Conservation (phyloP, 108 stramenopile species). For the Nitzschia putrida region DNA sequence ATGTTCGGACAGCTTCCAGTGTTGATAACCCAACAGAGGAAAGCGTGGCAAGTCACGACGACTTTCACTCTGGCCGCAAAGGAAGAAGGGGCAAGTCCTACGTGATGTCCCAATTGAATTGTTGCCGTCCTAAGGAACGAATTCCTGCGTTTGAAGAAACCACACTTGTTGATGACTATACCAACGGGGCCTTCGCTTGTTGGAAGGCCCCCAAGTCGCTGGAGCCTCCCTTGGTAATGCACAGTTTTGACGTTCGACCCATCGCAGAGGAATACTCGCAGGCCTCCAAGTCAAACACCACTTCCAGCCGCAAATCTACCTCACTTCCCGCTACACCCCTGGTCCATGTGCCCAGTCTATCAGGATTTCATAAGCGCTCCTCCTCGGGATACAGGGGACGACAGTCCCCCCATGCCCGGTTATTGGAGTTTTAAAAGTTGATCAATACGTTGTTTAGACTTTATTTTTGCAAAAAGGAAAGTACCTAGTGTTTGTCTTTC, state of each 20-base stretch:
- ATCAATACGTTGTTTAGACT: too few relatives aligned
- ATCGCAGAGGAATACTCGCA: constrained; percentile 1
- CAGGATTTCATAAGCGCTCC: neutral
- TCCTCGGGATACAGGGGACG: neutral
- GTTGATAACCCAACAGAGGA: too few relatives aligned
- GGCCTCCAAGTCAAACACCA: neutral
- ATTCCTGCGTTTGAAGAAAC: neutral
- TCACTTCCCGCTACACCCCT: neutral
- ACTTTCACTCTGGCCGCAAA: neutral
- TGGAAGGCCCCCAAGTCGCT: too few relatives aligned
- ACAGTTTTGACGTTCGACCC: neutral
- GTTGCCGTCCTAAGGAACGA: constrained; percentile 5
- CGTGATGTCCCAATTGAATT: constrained; percentile 19
- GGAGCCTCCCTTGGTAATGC: neutral
- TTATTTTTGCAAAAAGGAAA: too few relatives aligned
- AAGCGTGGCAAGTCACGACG: too few relatives aligned
- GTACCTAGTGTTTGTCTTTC: too few relatives aligned
- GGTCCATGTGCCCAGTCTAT: neutral
- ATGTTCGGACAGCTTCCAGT: too few relatives aligned
- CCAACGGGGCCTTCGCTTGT: too few relatives aligned
- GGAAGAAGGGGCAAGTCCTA: constrained; percentile 1
- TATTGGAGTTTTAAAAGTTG: too few relatives aligned
- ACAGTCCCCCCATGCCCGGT: neutral
- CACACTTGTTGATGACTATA: too few relatives aligned
- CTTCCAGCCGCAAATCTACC: neutral